phyloP scores from a whole-genome alignment of 75 land plant genomes.

The Pinus albicaulis region DNA sequence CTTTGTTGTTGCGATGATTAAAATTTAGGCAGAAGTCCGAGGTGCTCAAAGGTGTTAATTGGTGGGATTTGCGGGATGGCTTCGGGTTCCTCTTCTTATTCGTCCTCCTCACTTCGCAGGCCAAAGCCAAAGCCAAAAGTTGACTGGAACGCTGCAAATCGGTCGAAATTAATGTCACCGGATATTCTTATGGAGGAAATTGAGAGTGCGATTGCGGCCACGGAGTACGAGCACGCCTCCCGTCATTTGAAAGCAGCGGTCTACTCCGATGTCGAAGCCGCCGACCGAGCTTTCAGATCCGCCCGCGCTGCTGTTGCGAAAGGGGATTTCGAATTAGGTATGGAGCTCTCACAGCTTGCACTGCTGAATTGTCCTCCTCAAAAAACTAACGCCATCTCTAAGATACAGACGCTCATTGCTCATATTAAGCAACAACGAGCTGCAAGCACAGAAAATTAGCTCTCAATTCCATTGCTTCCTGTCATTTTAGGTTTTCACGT shows the following conservation, averaged over 20 bases:
- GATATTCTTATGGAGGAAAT: slow-evolving; percentile 1
- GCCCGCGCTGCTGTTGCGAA: neutral
- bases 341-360: neutral
- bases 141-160: neutral
- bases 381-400: slow-evolving; percentile 2
- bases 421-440: slow-evolving; percentile 1
- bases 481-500: too few relatives aligned
- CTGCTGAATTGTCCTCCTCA: neutral
- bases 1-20: too few relatives aligned
- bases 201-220: neutral
- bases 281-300: slow-evolving; percentile 9
- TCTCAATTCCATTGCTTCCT: too few relatives aligned
- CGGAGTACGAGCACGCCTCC: slow-evolving; percentile 3
- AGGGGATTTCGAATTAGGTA: slow-evolving; percentile 4
- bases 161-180: neutral
- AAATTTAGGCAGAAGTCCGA: too few relatives aligned
- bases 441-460: neutral
- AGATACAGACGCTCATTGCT: neutral
- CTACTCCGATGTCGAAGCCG: neutral
- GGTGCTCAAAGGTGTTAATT: too few relatives aligned
- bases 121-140: neutral
- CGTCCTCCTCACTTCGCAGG: too few relatives aligned
- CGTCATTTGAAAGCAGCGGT: neutral
- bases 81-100: too few relatives aligned
- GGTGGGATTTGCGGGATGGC: too few relatives aligned